Conservation (phyloP, 2,329 filamentous ascomycete genomes). For the Pyrenophora graminea region DNA sequence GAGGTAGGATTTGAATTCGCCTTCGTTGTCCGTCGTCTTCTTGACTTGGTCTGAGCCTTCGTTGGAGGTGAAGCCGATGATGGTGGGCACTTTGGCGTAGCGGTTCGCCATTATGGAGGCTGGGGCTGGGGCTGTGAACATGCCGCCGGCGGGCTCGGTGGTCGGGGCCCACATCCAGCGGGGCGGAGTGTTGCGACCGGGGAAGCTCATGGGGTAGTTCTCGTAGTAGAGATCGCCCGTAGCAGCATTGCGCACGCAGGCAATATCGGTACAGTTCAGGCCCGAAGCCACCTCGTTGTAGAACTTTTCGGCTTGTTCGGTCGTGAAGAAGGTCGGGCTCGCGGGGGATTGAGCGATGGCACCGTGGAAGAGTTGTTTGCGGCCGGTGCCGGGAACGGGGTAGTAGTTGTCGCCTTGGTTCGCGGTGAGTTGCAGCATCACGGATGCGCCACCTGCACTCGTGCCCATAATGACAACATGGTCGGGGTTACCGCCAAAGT, state of each 20-base stretch:
- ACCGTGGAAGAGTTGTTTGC: conserved; percentile 38
- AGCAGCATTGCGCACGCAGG: conserved; percentile 34
- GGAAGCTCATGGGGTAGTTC: conserved; percentile 42
- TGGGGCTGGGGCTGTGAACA: conserved; percentile 36
- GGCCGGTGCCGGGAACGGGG: conserved; percentile 32
- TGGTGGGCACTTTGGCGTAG: conserved; percentile 38
- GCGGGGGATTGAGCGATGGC: conserved; percentile 39
- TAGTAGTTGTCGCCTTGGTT: conserved; percentile 38
- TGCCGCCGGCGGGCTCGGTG: conserved; percentile 33
- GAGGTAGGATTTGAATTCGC: conserved; percentile 42
- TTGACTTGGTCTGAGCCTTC: conserved; percentile 50
- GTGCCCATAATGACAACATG: conserved; percentile 53
- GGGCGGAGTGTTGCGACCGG: conserved; percentile 36
- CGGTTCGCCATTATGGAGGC: conserved; percentile 32
- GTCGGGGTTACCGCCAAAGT: conserved; percentile 53
- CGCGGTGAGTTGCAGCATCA: conserved; percentile 36
- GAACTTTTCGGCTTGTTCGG: conserved; percentile 37
- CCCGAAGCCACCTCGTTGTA: conserved; percentile 37
- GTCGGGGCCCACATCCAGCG: conserved; percentile 45
- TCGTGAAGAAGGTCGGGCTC: conserved; percentile 40
- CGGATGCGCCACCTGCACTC: conserved; percentile 39
- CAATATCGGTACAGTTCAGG: conserved; percentile 37
- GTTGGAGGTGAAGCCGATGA: conserved; percentile 42
- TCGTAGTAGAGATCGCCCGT: conserved; percentile 39
- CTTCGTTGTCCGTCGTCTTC: conserved; percentile 44